Percentiles rank a stretch among this genome's conserved stretches.
Conservation (phyloP, 192 early-diverging fungal species). For the Coemansia sp. region DNA sequence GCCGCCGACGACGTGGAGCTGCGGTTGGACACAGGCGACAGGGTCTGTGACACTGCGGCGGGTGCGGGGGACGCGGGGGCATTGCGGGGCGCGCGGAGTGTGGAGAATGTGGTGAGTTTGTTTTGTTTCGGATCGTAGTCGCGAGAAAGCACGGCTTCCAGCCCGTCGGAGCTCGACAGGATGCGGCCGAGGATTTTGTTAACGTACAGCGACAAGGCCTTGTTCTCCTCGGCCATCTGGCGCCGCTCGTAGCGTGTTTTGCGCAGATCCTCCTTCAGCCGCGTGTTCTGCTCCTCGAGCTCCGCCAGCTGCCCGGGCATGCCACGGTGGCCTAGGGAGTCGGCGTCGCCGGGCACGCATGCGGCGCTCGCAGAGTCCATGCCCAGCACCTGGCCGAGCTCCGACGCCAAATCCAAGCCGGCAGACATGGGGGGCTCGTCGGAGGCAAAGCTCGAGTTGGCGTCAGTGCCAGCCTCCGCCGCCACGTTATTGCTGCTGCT, state of each 20-base stretch:
- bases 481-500: constrained; percentile 21
- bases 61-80: background rate
- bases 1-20: constrained; percentile 6
- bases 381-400: constrained; percentile 38
- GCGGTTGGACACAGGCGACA: constrained; percentile 7
- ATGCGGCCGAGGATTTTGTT: constrained; percentile 76
- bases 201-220: constrained; percentile 67
- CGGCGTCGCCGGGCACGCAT: background rate
- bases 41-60: constrained; percentile 1
- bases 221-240: constrained; percentile 63
- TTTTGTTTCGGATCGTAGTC: constrained; percentile 36
- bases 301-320: constrained; percentile 18
- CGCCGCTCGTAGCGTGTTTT: constrained; percentile 60
- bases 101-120: constrained; percentile 5
- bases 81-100: constrained; percentile 11
- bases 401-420: constrained; percentile 45
- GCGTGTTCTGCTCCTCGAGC: constrained; percentile 42
- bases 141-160: constrained; percentile 47
- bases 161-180: constrained; percentile 56
- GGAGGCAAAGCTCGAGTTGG: background rate
- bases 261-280: constrained; percentile 47
- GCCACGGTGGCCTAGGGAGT: constrained; percentile 4
- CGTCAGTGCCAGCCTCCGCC: constrained; percentile 1
- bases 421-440: constrained; percentile 7
- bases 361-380: constrained; percentile 7